Conservation (phyloP, 2,329 filamentous ascomycete species). For the Verticillium albo-atrum region DNA sequence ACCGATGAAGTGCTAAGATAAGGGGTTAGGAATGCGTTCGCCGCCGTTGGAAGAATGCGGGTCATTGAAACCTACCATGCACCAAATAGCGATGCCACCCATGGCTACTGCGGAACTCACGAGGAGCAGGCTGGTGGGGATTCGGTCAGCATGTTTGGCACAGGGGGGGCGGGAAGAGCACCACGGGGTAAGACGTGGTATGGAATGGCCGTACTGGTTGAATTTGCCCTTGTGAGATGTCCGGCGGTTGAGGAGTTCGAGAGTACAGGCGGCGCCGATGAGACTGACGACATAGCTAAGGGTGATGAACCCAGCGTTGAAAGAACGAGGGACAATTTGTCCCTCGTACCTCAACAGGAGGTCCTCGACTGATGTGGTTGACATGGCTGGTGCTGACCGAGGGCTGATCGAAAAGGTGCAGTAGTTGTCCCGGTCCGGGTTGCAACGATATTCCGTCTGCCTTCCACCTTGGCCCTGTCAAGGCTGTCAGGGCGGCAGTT, state of each 20-base stretch:
- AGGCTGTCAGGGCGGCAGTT: not conserved
- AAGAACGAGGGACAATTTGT: conserved; percentile 42
- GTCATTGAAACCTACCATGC: conserved; percentile 46
- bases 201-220: conserved; percentile 63
- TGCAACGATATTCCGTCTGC: not conserved
- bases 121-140: conserved; percentile 54
- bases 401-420: not conserved
- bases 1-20: conserved; percentile 71
- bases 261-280: conserved; percentile 71
- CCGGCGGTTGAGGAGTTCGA: conserved; percentile 76
- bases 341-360: conserved; percentile 37
- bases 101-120: conserved; percentile 63
- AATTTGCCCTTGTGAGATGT: conserved; percentile 64
- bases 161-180: not conserved
- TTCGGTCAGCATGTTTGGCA: conserved; percentile 2
- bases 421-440: not conserved
- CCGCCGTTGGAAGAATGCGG: conserved; percentile 35
- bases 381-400: conserved; percentile 2
- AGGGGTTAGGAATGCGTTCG: conserved; percentile 11
- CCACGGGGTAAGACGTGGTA: not conserved
- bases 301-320: conserved; percentile 59
- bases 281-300: conserved; percentile 74
- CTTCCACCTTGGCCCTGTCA: not conserved
- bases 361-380: conserved; percentile 11
- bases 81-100: conserved; percentile 72